phyloP scores from a whole-genome alignment of 169 alveolate genomes.

The Babesia microti region DNA sequence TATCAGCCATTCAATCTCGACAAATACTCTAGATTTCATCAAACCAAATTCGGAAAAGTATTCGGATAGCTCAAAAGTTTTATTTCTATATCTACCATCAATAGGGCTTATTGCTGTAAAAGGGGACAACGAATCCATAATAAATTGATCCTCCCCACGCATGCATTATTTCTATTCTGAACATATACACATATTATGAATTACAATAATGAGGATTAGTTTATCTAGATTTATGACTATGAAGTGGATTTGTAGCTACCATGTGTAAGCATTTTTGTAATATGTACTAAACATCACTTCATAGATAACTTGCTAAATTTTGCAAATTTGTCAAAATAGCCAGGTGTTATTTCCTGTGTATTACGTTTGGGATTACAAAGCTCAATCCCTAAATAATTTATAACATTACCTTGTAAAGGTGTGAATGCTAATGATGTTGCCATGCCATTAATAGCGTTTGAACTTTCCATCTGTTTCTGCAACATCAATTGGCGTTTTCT shows the following conservation, averaged over 20 bases:
- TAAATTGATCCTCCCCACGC: constrained; percentile 1
- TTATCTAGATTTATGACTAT: no score
- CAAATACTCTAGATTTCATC: constrained; percentile 74
- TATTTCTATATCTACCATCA: constrained; percentile 76
- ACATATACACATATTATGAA: no score
- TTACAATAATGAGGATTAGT: no score
- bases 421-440: constrained; percentile 65
- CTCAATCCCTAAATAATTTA: constrained; percentile 31
- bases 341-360: constrained; percentile 19
- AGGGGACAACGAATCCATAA: no score
- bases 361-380: constrained; percentile 31
- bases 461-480: constrained; percentile 45
- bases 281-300: no score
- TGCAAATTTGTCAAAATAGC: no score
- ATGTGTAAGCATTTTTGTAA: no score
- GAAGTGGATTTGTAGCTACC: no score
- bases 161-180: background rate
- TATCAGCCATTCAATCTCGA: constrained; percentile 80
- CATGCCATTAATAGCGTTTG: constrained; percentile 55
- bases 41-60: constrained; percentile 77
- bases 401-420: constrained; percentile 56
- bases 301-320: no score
- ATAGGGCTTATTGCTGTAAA: constrained; percentile 77
- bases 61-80: constrained; percentile 44
- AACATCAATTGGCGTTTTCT: constrained; percentile 32